Evolutionary conservation across 139 green algal genomes (phyloP), one percentile per base, ranked within the genome.

Genomic region (Chlorella sorokiniana): DNA sequence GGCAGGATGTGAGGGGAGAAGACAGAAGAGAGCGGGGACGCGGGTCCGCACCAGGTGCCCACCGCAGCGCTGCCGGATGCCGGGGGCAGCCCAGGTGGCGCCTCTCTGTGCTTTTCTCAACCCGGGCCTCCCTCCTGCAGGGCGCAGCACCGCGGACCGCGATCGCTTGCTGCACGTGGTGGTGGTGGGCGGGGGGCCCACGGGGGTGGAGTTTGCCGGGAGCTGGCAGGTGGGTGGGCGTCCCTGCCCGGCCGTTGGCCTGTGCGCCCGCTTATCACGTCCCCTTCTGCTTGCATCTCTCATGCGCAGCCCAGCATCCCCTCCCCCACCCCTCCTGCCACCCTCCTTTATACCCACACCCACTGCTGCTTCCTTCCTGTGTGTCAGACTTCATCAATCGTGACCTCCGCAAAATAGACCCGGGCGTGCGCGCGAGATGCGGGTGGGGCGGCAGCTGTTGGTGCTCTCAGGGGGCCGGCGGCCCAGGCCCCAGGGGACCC

Each of bases 161-260:
- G 64, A 86, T 35, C 82, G 88, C 4, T 78, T 98, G 79, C 89
- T 98, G 81, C 86, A 93, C 35, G 86, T 94, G 5, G 87, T 97
- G 6, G 94, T 98, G 41, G 94, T 98, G 45, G 94, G 94, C n/a
- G 94, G 94, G 0, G 94, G 94, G 0, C 90, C 94, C 44, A 96
- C 94, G 3, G 94, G 92, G 0, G 93, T 96, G 2, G 93, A 97
- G 76, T 90, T 97, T 83, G 89, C 94, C 7, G 94, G 93, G 94
- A 97, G 90, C 71, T 89, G 0, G 54, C 73, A 38, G 71, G 71
- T 78, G 22, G 18, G 48, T 72, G 4, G 37, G 37, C n/a, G 48
- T 11, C 48, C 48, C 48, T 51, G 64, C 7, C 48, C 4, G 16
- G 64, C 64, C 35, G 63, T 18, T 22, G 4, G 4, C 9, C 16